A percentile compares a stretch with the other conserved stretches of the same genome.
These are phyloP conservation scores for Aspergillus affinis DNA, from an alignment of 495 filamentous ascomycete genomes.

Conservation along the genomic window DNA sequence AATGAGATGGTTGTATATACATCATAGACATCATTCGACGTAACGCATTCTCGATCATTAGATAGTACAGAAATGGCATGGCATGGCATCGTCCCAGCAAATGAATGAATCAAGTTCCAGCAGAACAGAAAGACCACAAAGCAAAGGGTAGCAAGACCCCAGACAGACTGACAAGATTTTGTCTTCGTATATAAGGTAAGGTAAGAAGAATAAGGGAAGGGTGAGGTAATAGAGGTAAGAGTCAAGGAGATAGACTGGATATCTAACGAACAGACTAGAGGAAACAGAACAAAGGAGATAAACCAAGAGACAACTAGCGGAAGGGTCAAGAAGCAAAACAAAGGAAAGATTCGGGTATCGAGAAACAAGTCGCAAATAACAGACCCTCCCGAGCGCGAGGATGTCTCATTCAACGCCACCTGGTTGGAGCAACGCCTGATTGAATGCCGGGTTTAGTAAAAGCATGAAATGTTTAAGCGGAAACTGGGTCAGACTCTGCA, in stretches of 20 bases:
- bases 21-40: slow-evolving; percentile 22
- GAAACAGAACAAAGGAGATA: background rate
- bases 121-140: background rate
- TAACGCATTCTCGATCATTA: slow-evolving; percentile 25
- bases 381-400: slow-evolving; percentile 8
- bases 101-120: slow-evolving; percentile 3
- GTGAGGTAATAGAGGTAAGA: background rate
- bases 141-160: background rate
- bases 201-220: background rate
- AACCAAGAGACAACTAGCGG: background rate
- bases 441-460: background rate
- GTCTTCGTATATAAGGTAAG: background rate
- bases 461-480: background rate
- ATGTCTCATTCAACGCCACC: slow-evolving; percentile 6
- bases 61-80: slow-evolving; percentile 3
- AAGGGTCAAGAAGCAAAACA: slow-evolving; percentile 9
- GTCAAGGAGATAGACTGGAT: background rate
- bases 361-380: slow-evolving; percentile 1
- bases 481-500: too few relatives aligned
- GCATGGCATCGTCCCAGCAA: slow-evolving; percentile 5
- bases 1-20: slow-evolving; percentile 10
- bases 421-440: background rate
- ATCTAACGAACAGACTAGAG: background rate
- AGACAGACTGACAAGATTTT: background rate
- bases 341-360: slow-evolving; percentile 13